These are phyloP conservation scores for Coniochaeta sp. DNA, from an alignment of 2,329 filamentous ascomycete species.

Conservation along the genomic window DNA sequence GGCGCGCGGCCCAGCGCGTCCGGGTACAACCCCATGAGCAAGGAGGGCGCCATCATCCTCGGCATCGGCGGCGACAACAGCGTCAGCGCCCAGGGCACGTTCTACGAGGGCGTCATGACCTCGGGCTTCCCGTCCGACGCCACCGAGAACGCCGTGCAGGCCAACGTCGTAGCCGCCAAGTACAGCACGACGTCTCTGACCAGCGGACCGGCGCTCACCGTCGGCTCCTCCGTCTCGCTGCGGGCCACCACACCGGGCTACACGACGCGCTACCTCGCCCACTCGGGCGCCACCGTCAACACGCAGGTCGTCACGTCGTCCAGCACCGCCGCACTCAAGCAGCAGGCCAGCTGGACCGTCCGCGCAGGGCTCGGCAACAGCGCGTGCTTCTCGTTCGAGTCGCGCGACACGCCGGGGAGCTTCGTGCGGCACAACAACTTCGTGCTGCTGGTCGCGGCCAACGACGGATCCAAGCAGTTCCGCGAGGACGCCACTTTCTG, in stretches of 20 bases:
- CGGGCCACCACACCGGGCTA: slow-evolving; percentile 47
- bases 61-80: slow-evolving; percentile 63
- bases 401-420: slow-evolving; percentile 47
- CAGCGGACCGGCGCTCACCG: slow-evolving; percentile 35
- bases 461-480: slow-evolving; percentile 50
- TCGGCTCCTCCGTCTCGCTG: slow-evolving; percentile 19
- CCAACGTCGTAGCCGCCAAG: slow-evolving; percentile 50
- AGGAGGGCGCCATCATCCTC: slow-evolving; percentile 58
- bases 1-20: slow-evolving; percentile 41
- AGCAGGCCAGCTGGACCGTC: slow-evolving; percentile 45
- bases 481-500: slow-evolving; percentile 58
- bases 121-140: slow-evolving; percentile 51
- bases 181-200: slow-evolving; percentile 42
- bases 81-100: slow-evolving; percentile 50
- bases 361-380: slow-evolving; percentile 47
- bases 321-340: slow-evolving; percentile 39
- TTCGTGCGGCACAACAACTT: slow-evolving; percentile 52
- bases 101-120: slow-evolving; percentile 60
- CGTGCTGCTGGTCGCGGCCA: slow-evolving; percentile 36
- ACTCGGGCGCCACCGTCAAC: slow-evolving; percentile 41
- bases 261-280: slow-evolving; percentile 46
- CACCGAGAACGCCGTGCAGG: slow-evolving; percentile 50
- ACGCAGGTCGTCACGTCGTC: slow-evolving; percentile 47
- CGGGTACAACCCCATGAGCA: slow-evolving; percentile 57
- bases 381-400: slow-evolving; percentile 55